Base-by-base conservation (phyloP, 202 grass and related monocot species). In the Schoenoplectus triqueter region DNA sequence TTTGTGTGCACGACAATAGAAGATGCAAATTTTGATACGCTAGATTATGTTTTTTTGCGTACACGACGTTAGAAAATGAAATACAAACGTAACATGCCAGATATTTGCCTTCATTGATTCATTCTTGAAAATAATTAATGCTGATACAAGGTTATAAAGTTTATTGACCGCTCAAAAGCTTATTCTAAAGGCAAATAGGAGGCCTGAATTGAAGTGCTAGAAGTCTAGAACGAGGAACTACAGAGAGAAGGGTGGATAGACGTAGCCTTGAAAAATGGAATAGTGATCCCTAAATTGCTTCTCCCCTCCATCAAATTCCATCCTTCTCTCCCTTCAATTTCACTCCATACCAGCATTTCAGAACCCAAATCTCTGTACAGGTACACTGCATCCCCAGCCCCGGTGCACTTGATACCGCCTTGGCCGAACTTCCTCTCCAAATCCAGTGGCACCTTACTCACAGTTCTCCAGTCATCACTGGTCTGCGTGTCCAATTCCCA, bases 291-390 rank as follows among this genome's bases (percentile, higher is more conserved):
- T 57, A 59, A 69, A 67, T 83, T 69, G 70, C 71, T 78, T n/a
- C 42, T 67, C 9, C 84, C 84, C 54, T 66, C 7, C 73, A 68
- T 64, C 85, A 59, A 78, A 54, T 86, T 69, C 86, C 84, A 78
- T 48, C 22, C 46, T 50, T 83, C 21, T 45, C 39, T 49, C 3
- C 39, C 49, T 49, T 64, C 81, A 39, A 76, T 78, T 54, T 84
- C 76, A 11, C 64, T 81, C 88, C 88, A 89, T 59, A 86, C 69
- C 76, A 89, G 10, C 84, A 89, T 89, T 7, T 86, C 84, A 22
- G 84, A 84, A 7, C 84, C 80, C 57, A 89, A 68, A 15, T 86
- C 88, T 64, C 40, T 89, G 63, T 86, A 86, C 88, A 89, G 77
- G 79, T 83, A 86, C 71, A 78, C 84, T 1, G 64, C 84, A 51